Percentiles rank a stretch among this genome's conserved stretches.
Evolutionary conservation across 768 basidiomycete genomes (phyloP).

Genomic region (Phlegmacium glaucopus): DNA sequence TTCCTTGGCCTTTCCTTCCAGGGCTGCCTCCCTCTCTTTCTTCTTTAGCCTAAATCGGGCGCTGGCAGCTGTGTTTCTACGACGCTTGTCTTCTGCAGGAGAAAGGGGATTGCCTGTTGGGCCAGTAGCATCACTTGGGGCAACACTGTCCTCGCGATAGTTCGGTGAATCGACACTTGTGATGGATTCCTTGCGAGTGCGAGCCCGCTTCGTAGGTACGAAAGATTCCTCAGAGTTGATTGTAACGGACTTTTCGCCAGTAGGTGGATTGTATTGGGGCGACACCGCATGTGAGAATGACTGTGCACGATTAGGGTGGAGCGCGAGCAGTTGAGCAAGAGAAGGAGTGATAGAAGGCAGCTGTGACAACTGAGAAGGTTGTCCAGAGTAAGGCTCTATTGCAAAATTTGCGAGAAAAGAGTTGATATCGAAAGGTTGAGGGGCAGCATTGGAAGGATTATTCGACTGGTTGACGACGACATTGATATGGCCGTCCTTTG

Average conservation of each 20-base stretch:
- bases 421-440: constrained; percentile 40
- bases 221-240: constrained; percentile 28
- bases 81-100: constrained; percentile 84
- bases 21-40: constrained; percentile 89
- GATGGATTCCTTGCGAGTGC: constrained; percentile 50
- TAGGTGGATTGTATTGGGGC: constrained; percentile 18
- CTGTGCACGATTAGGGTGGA: constrained; percentile 42
- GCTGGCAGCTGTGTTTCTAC: constrained; percentile 89
- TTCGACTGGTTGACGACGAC: constrained; percentile 27
- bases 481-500: constrained; percentile 57
- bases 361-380: constrained; percentile 17
- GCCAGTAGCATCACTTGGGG: constrained; percentile 10
- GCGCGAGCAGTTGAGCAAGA: constrained; percentile 67
- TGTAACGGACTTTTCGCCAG: constrained; percentile 20
- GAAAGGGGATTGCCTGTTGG: constrained; percentile 32
- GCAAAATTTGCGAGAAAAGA: constrained; percentile 28
- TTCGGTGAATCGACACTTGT: constrained; percentile 31
- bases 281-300: constrained; percentile 14
- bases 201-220: constrained; percentile 49
- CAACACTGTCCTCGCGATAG: constrained; percentile 20
- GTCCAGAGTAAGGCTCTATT: constrained; percentile 15
- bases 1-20: constrained; percentile 84
- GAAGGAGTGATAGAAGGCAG: constrained; percentile 42
- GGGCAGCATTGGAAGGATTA: constrained; percentile 19
- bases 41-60: constrained; percentile 95